Percentiles rank a stretch among this genome's conserved stretches.
These are phyloP conservation scores for Apiotrichum brassicae DNA, from an alignment of 1,284 basidiomycete species.

Conservation along the genomic window DNA sequence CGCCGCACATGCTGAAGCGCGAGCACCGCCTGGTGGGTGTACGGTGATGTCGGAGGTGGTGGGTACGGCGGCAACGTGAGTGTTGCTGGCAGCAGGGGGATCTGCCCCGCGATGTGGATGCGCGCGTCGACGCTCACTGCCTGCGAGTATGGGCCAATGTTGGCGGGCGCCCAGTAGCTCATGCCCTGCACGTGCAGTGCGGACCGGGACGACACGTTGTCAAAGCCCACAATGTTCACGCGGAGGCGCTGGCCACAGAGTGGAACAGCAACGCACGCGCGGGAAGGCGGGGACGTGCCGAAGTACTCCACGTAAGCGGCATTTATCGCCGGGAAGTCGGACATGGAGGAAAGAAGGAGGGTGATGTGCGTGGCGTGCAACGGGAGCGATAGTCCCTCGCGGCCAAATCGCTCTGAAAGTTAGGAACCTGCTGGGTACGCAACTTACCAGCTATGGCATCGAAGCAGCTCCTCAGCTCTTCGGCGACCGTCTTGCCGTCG, in stretches of 20 bases:
- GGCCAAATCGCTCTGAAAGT: conserved; percentile 51
- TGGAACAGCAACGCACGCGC: conserved; percentile 80
- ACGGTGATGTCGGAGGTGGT: conserved; percentile 16
- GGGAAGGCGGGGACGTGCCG: conserved; percentile 82
- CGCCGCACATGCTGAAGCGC: conserved; percentile 73
- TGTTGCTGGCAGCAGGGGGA: conserved; percentile 73
- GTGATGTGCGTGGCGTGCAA: conserved; percentile 68
- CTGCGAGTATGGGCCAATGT: conserved; percentile 98
- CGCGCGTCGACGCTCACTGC: conserved; percentile 68
- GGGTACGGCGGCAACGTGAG: conserved; percentile 61
- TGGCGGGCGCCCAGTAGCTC: conserved; percentile 98
- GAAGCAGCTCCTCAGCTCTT: conserved; percentile 32
- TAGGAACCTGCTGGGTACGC: not conserved
- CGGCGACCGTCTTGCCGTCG: conserved; percentile 17
- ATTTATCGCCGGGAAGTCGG: conserved; percentile 68
- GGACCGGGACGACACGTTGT: conserved; percentile 48
- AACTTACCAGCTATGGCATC: conserved; percentile 50
- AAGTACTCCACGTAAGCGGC: conserved; percentile 72
- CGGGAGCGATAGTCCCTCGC: conserved; percentile 53
- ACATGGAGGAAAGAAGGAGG: conserved; percentile 75
- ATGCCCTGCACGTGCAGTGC: conserved; percentile 89
- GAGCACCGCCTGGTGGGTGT: conserved; percentile 54
- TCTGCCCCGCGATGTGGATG: conserved; percentile 88
- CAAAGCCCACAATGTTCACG: conserved; percentile 70
- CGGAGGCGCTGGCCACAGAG: conserved; percentile 58